Evolutionary conservation across 495 filamentous ascomycete genomes (phyloP).

Genomic region (Hypoxylon rickii): DNA sequence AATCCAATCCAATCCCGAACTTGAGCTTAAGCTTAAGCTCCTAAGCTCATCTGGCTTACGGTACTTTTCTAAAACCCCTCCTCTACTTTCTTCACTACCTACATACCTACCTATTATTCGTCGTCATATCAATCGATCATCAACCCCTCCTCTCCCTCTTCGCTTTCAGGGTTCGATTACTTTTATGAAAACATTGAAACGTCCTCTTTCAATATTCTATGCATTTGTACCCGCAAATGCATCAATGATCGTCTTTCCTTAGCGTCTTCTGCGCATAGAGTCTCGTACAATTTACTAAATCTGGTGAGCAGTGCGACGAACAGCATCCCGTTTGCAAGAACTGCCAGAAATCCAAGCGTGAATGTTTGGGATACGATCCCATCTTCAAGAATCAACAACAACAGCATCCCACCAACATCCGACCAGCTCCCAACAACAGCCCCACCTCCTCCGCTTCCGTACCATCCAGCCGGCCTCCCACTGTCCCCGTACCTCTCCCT

Average conservation of each 20-base stretch:
- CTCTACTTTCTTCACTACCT: not conserved
- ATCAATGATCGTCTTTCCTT: too few species aligned
- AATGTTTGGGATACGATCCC: slow-evolving; percentile 96
- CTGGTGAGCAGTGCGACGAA: slow-evolving; percentile 81
- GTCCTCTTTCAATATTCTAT: too few species aligned
- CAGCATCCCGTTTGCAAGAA: slow-evolving; percentile 92
- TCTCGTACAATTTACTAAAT: slow-evolving; percentile 15
- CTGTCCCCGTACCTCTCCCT: slow-evolving; percentile 35
- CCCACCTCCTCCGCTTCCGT: slow-evolving; percentile 38
- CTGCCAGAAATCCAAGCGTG: slow-evolving; percentile 96
- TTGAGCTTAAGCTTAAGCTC: not conserved
- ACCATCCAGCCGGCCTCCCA: slow-evolving; percentile 49
- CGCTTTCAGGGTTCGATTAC: not conserved
- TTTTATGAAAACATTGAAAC: not conserved
- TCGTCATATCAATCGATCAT: too few species aligned
- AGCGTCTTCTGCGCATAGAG: too few species aligned
- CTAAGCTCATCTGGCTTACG: too few species aligned
- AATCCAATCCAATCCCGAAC: too few species aligned
- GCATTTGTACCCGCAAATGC: too few species aligned
- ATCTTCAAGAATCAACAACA: slow-evolving; percentile 87
- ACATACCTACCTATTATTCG: not conserved
- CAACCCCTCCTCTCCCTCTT: not conserved
- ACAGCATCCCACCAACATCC: slow-evolving; percentile 35
- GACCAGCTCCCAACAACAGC: slow-evolving; percentile 35
- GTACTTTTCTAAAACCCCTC: too few species aligned